These are phyloP conservation scores for Magnusiomyces fungicola DNA, from an alignment of 1,139 yeast species.

Conservation along the genomic window DNA sequence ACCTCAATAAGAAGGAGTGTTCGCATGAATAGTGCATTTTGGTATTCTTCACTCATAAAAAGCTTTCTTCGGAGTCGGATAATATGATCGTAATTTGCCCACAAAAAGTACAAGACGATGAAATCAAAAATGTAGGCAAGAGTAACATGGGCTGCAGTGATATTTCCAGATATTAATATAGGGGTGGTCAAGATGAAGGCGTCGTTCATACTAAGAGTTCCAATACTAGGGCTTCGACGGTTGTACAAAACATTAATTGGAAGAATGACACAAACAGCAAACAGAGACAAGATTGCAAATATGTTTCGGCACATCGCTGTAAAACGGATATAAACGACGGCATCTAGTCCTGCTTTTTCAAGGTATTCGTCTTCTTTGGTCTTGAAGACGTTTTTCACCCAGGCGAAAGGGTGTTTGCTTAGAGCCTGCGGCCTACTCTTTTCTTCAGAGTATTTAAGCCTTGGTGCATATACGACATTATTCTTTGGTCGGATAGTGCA, in stretches of 20 bases:
- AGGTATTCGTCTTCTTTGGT: constrained; percentile 27
- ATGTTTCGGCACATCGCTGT: constrained; percentile 31
- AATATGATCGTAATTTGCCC: constrained; percentile 27
- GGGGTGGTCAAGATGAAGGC: constrained; percentile 36
- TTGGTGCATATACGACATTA: constrained; percentile 33
- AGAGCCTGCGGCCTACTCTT: constrained; percentile 21
- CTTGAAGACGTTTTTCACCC: constrained; percentile 26
- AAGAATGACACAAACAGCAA: constrained; percentile 32
- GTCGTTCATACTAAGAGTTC: constrained; percentile 25
- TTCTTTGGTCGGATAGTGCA: constrained; percentile 33
- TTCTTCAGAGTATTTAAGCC: constrained; percentile 21
- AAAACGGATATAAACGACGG: constrained; percentile 32
- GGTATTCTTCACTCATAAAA: constrained; percentile 27
- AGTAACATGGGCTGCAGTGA: constrained; percentile 33
- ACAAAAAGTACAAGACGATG: constrained; percentile 28
- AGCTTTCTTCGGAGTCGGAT: constrained; percentile 26
- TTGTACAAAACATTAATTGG: constrained; percentile 36
- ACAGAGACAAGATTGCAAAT: constrained; percentile 28
- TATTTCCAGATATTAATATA: constrained; percentile 28
- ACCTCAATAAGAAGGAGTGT: constrained; percentile 33
- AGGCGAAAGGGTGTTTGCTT: constrained; percentile 23
- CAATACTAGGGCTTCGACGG: constrained; percentile 19
- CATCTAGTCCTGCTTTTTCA: constrained; percentile 34
- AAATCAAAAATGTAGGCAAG: constrained; percentile 30
- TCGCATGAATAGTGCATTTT: constrained; percentile 27